These are phyloP conservation scores for Aspergillus bombycis DNA, from an alignment of 2,329 filamentous ascomycete genomes.

Conservation along the genomic window DNA sequence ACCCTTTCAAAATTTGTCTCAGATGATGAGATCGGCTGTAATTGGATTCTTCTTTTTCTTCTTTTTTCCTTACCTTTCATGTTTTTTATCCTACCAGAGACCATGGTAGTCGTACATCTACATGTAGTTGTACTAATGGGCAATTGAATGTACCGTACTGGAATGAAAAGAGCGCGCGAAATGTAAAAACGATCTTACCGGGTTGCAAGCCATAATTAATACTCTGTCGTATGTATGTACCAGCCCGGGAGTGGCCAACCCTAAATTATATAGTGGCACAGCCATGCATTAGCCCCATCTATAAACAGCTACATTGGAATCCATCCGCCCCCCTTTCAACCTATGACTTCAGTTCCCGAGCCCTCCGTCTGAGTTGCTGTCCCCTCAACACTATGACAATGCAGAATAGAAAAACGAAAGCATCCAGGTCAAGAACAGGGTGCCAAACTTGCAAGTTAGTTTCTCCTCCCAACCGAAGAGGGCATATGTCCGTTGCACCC, in stretches of 20 bases:
- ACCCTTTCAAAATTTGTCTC: not conserved
- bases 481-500: not conserved
- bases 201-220: not conserved
- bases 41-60: slow-evolving; percentile 12
- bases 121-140: slow-evolving; percentile 1
- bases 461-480: slow-evolving; percentile 13
- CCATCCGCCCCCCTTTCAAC: not conserved
- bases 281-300: not conserved
- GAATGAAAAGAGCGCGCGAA: not conserved
- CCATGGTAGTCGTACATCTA: slow-evolving; percentile 1
- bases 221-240: not conserved
- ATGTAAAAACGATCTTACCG: not conserved
- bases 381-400: not conserved
- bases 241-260: not conserved
- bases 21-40: slow-evolving; percentile 16
- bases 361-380: not conserved
- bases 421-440: slow-evolving; percentile 30
- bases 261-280: not conserved
- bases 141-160: not conserved
- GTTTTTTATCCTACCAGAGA: not conserved
- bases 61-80: not conserved
- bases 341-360: not conserved
- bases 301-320: not conserved
- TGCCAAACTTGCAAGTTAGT: slow-evolving; percentile 60
- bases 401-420: slow-evolving; percentile 1